phyloP scores from a whole-genome alignment of 164 flowering plant genomes.

The Liriodendron chinense region DNA sequence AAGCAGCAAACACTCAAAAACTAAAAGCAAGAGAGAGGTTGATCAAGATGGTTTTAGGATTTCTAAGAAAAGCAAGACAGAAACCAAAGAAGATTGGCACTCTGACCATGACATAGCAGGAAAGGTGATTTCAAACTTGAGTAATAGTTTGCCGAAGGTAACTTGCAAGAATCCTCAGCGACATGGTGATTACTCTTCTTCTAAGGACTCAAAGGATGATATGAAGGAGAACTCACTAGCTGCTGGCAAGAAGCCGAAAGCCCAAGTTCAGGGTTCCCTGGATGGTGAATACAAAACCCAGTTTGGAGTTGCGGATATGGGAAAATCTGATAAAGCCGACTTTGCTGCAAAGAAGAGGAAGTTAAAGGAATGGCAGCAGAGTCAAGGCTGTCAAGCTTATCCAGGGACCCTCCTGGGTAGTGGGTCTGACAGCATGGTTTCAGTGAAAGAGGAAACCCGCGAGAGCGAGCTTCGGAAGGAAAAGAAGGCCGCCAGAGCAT shows the following conservation, averaged over 20 bases:
- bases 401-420: constrained; percentile 12
- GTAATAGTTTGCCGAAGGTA: constrained; percentile 27
- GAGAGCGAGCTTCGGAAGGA: constrained; percentile 32
- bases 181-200: constrained; percentile 15
- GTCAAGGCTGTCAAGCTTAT: constrained; percentile 25
- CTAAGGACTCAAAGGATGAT: constrained; percentile 29
- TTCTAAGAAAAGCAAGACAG: constrained; percentile 63
- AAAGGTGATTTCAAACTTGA: constrained; percentile 17
- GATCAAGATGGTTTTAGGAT: constrained; percentile 38
- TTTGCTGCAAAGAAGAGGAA: constrained; percentile 52
- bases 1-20: constrained; percentile 31
- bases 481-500: constrained; percentile 33
- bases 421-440: constrained; percentile 15
- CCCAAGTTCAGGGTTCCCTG: constrained; percentile 21
- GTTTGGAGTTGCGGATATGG: constrained; percentile 20
- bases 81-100: constrained; percentile 32
- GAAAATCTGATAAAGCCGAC: constrained; percentile 20
- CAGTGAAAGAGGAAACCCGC: constrained; percentile 30
- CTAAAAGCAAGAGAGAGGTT: constrained; percentile 38
- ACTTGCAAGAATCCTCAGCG: constrained; percentile 33
- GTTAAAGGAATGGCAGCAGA: constrained; percentile 36
- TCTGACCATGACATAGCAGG: constrained; percentile 29
- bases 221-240: constrained; percentile 17
- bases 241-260: constrained; percentile 33
- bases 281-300: constrained; percentile 18